Base-by-base conservation (phyloP, 2,329 filamentous ascomycete genomes). In the Fusarium subtropicale region DNA sequence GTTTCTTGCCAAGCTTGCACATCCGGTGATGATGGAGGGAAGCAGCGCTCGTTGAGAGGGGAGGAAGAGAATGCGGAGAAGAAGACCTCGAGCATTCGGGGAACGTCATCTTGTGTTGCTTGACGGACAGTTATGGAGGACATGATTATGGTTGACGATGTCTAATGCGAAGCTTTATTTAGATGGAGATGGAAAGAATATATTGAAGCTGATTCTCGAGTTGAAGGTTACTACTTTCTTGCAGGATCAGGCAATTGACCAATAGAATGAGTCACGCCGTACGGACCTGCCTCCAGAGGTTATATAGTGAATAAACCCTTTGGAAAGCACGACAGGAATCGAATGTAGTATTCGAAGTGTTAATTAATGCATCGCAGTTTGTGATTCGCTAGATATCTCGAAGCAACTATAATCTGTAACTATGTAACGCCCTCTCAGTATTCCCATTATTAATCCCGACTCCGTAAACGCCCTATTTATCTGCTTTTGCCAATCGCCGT, bases 81-180 rank as follows among this genome's bases (percentile, higher is more conserved):
- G 53, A 74, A 68, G 64, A 79, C 71, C 13, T 67, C 56, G 33
- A 76, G 56, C 61, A 82, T 73, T n/a, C 57, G 59, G 7, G 75
- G 67, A 34, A 78, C 64, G 64, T 82, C 80, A 7, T 66, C 53
- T 4, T 74, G 61, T 2, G 74, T 80, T 42, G 81, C 84, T 34
- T 77, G 76, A 31, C 83, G 82, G 58, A 85, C 24, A 3, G 36
- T 58, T 30, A 68, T 36, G 15, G 60, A 22, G 12, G 59, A 26
- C 72, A 74, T 74, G 36, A 33, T 51, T 36, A 18, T 3, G 31
- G 39, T 33, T 56, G 54, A 10, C 36, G 39, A 26, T 26, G 7
- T 13, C 12, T 10, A 42, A 22, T 20, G 9, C 22, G 13, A 12
- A 6, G 13, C 7, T 30, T 26, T 10, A 48, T 22, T 26, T n/a